Evolutionary conservation across 1,284 basidiomycete genomes (phyloP), one percentile per base, ranked within the genome.

Genomic region (Agaricales sp.): DNA sequence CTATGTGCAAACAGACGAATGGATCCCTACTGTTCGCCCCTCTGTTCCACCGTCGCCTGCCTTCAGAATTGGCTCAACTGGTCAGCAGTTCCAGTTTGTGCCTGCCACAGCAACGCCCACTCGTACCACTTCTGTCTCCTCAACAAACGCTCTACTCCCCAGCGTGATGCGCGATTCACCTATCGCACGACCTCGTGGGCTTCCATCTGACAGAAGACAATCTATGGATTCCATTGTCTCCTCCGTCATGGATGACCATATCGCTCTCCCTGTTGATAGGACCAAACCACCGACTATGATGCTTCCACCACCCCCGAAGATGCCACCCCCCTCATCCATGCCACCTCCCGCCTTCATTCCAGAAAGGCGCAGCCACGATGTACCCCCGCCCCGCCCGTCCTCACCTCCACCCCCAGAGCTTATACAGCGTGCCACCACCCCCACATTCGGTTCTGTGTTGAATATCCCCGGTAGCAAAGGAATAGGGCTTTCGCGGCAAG

Each of bases 371-470:
- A 30, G 14, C 14, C 26, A 30, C 6, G 65, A 78, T 51, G 60
- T 66, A 3, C 80, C 83, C 4, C 91, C 92, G 2, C 84, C 86
- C 18, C 74, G 91, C 46, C 91, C 92, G 0, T 86, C 80, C 0
- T 95, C 92, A 0, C 91, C 92, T 1, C 91, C 92, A 3, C 92
- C 92, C 3, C 72, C 85, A 12, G 91, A 95, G 52, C 83, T 92
- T 57, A 80, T 93, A 53, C 82, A 88, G 56, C 83, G 91, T 20
- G 88, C 91, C 1, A 87, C 87, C 1, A 91, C 89, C 0, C 89
- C 92, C 0, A 80, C 81, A 2, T 80, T 88, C 59, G 80, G 82
- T 8, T 65, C 76, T 11, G 71, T 75, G 46, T 68, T 87, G 19
- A 72, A 75, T 24, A 74, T 82, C 1, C 80, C 82, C 41, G 71